Percentiles rank a stretch among this genome's conserved stretches.
Evolutionary conservation across 1,284 basidiomycete genomes (phyloP).

Genomic region (Lentinula novae-zelandiae): DNA sequence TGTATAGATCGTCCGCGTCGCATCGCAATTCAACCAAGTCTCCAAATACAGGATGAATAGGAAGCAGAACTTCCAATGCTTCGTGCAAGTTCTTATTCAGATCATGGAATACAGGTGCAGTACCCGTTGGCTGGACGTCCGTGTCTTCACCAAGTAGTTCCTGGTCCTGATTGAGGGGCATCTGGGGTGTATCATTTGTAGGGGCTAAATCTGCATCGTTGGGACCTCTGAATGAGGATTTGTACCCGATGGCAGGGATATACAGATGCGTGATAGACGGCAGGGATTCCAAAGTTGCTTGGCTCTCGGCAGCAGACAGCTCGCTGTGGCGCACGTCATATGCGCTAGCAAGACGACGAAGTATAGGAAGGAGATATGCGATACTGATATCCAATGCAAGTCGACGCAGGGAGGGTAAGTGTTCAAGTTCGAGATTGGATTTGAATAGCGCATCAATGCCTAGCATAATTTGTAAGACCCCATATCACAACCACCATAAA

Average conservation of each 20-base stretch:
- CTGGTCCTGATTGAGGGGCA: background rate
- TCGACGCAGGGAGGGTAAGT: background rate
- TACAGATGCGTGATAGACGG: slow-evolving; percentile 1
- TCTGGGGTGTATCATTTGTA: background rate
- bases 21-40: background rate
- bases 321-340: background rate
- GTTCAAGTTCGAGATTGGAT: background rate
- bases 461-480: background rate
- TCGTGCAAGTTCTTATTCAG: slow-evolving; percentile 3
- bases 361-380: background rate
- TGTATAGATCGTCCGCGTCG: slow-evolving; percentile 4
- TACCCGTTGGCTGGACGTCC: background rate
- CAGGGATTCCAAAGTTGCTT: background rate
- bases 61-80: slow-evolving; percentile 1
- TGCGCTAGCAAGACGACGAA: background rate
- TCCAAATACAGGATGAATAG: slow-evolving; percentile 1
- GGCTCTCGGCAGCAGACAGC: background rate
- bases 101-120: slow-evolving; percentile 1
- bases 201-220: background rate
- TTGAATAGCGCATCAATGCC: background rate
- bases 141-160: background rate
- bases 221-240: slow-evolving; percentile 1
- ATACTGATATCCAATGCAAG: slow-evolving; percentile 3
- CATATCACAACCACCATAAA: background rate
- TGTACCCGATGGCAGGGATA: slow-evolving; percentile 3